These are phyloP conservation scores for Ascodesmis nigricans DNA, from an alignment of 495 filamentous ascomycete species.

Conservation along the genomic window DNA sequence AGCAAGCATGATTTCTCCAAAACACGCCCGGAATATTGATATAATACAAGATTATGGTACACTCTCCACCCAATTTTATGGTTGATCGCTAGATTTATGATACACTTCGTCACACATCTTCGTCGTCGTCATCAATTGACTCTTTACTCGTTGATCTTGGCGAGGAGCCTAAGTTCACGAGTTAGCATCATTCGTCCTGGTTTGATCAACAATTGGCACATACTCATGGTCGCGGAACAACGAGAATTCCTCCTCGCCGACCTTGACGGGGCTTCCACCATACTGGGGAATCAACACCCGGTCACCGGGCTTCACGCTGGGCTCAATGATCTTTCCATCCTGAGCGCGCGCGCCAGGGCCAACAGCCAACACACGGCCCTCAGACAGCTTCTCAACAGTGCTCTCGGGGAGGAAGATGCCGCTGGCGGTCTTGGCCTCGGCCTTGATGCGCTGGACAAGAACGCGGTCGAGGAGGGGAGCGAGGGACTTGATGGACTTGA, in stretches of 20 bases:
- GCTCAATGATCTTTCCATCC: conserved; percentile 64
- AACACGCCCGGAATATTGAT: no score
- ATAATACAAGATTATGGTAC: no score
- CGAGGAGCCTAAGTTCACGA: conserved; percentile 37
- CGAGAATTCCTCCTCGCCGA: conserved; percentile 86
- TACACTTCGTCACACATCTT: no score
- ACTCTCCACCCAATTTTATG: no score
- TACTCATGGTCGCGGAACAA: conserved; percentile 97
- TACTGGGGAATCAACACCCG: conserved; percentile 96
- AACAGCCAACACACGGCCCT: conserved; percentile 85
- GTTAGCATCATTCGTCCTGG: background rate
- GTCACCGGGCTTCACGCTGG: conserved; percentile 64
- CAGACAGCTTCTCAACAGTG: conserved; percentile 92
- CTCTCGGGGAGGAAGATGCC: conserved; percentile 96
- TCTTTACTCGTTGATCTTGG: conserved; percentile 78
- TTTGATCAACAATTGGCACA: conserved; percentile 21
- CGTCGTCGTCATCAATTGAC: no score
- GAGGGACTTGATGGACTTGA: conserved; percentile 91
- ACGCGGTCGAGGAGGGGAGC: conserved; percentile 95
- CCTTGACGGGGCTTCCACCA: conserved; percentile 86
- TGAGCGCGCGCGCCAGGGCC: conserved; percentile 70
- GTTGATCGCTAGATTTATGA: no score
- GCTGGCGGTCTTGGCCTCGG: conserved; percentile 81
- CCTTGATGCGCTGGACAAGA: conserved; percentile 92
- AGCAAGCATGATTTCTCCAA: no score